These are phyloP conservation scores for Phytophthora citricola DNA, from an alignment of 352 stramenopile genomes.

Conservation along the genomic window DNA sequence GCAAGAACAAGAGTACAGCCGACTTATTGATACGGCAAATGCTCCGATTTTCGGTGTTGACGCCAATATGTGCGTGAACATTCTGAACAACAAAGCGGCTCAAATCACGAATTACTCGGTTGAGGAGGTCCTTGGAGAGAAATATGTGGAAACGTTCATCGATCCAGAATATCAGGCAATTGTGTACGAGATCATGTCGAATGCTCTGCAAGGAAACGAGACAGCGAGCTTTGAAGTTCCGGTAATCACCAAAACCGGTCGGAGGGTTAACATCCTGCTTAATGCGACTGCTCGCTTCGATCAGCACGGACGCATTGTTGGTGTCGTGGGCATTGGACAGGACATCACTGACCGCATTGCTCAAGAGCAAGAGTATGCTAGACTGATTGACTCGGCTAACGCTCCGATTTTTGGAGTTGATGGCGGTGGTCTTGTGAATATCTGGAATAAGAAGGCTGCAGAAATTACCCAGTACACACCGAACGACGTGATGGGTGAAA, in stretches of 20 bases:
- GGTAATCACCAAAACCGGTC: constrained; percentile 68
- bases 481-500: constrained; percentile 67
- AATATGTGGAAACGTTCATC: constrained; percentile 88
- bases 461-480: constrained; percentile 79
- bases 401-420: constrained; percentile 91
- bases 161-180: constrained; percentile 70
- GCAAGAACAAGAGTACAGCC: constrained; percentile 65
- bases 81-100: constrained; percentile 76
- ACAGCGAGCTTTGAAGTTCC: constrained; percentile 83
- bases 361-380: constrained; percentile 61
- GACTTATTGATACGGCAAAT: constrained; percentile 61
- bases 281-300: constrained; percentile 82
- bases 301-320: constrained; percentile 64
- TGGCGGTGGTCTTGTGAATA: constrained; percentile 58
- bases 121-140: constrained; percentile 76
- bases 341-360: constrained; percentile 77
- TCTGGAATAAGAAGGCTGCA: constrained; percentile 75
- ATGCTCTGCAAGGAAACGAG: constrained; percentile 63
- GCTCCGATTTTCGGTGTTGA: constrained; percentile 66
- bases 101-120: constrained; percentile 75
- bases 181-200: constrained; percentile 72
- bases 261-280: constrained; percentile 75
- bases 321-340: constrained; percentile 76
- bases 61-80: constrained; percentile 58
- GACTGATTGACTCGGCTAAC: constrained; percentile 81